Evolutionary conservation across 164 flowering plant species (phyloP).

Genomic region (Aristolochia contorta): DNA sequence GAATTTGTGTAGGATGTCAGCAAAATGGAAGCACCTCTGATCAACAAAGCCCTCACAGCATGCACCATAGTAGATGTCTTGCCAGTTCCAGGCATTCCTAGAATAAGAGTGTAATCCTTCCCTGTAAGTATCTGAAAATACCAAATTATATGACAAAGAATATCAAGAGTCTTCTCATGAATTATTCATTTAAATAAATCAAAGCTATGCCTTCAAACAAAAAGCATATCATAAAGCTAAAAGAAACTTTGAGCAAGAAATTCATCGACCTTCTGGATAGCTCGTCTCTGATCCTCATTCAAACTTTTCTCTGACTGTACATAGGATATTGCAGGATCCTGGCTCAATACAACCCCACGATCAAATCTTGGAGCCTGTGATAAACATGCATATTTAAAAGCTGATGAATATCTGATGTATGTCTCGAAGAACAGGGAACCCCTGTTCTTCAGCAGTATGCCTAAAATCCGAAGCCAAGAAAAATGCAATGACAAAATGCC

Average conservation of each 20-base stretch:
- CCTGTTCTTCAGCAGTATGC: no score
- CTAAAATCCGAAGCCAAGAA: not conserved
- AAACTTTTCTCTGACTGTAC: constrained; percentile 69
- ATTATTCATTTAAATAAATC: no score
- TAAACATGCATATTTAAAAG: not conserved
- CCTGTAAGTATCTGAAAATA: constrained; percentile 81
- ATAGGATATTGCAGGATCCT: constrained; percentile 94
- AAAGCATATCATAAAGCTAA: no score
- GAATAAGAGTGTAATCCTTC: constrained; percentile 85
- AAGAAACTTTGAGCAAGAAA: not conserved
- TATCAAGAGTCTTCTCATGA: constrained; percentile 1
- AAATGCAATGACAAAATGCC: not conserved
- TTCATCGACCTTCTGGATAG: constrained; percentile 58
- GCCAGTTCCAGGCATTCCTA: constrained; percentile 99
- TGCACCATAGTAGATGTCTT: constrained; percentile 97
- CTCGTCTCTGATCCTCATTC: constrained; percentile 90
- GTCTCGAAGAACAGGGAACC: no score
- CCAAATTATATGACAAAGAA: constrained; percentile 8
- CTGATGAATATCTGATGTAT: not conserved
- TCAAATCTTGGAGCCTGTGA: constrained; percentile 89
- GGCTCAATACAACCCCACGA: constrained; percentile 71
- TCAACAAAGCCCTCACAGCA: constrained; percentile 94
- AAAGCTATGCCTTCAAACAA: no score
- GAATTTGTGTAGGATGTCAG: constrained; percentile 97
- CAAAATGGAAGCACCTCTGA: constrained; percentile 91